Evolutionary conservation across 495 filamentous ascomycete genomes (phyloP).

Genomic region (Penicillium arizonense): DNA sequence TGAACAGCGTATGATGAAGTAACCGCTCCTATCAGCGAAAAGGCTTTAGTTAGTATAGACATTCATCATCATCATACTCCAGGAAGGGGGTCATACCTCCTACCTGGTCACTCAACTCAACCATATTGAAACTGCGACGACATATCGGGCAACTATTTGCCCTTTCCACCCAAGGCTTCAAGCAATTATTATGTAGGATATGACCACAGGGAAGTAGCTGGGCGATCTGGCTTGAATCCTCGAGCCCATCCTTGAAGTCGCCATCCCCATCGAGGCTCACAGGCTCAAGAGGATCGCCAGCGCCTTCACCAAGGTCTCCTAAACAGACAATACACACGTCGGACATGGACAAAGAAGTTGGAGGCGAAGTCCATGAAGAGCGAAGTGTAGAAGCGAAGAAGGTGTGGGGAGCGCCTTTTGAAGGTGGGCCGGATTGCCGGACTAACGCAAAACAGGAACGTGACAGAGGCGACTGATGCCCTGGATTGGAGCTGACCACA

Average conservation of each 20-base stretch:
- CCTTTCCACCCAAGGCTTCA: constrained; percentile 89
- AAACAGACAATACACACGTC: constrained; percentile 97
- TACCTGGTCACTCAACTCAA: constrained; percentile 73
- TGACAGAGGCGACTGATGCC: constrained; percentile 38
- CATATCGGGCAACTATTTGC: constrained; percentile 99
- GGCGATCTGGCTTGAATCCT: constrained; percentile 55
- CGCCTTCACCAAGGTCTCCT: constrained; percentile 73
- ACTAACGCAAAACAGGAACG: constrained; percentile 49
- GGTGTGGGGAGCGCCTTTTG: constrained; percentile 47
- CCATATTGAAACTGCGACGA: constrained; percentile 83
- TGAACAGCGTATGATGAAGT: constrained; percentile 82
- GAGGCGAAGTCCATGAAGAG: constrained; percentile 47
- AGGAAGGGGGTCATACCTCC: constrained; percentile 61
- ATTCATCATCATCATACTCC: not conserved
- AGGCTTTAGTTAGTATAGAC: constrained; percentile 2
- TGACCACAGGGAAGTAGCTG: constrained; percentile 78
- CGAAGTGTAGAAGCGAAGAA: constrained; percentile 25
- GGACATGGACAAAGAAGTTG: constrained; percentile 61
- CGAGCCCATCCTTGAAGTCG: constrained; percentile 28
- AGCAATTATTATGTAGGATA: constrained; percentile 84
- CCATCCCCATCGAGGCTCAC: constrained; percentile 43
- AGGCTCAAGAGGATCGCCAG: constrained; percentile 48
- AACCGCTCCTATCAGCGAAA: constrained; percentile 55
- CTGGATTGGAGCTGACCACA: not conserved
- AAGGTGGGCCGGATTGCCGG: constrained; percentile 40